Conservation (phyloP, 2,329 filamentous ascomycete genomes). For the Rachicladosporium sp. region DNA sequence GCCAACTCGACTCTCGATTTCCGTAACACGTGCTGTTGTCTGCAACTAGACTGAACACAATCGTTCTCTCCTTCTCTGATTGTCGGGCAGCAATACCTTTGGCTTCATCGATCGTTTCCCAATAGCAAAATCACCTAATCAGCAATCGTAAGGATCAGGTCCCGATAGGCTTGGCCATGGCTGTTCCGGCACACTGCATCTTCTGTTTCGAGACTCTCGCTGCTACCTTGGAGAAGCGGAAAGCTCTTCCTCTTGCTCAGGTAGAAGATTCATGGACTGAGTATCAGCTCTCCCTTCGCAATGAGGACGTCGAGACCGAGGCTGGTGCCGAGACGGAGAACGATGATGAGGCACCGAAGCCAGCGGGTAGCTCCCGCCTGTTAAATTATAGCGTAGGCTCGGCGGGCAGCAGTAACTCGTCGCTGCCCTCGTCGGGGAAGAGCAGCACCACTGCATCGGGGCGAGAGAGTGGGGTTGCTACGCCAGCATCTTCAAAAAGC, state of each 20-base stretch:
- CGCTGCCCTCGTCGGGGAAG: slow-evolving; percentile 13
- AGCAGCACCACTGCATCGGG: no score
- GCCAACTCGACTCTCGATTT: no score
- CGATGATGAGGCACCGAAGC: slow-evolving; percentile 14
- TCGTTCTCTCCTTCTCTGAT: no score
- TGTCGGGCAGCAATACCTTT: no score
- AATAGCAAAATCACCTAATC: no score
- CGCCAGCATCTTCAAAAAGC: slow-evolving; percentile 7
- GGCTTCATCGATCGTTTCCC: no score
- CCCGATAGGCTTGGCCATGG: slow-evolving; percentile 45
- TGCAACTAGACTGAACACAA: no score
- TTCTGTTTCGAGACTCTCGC: slow-evolving; percentile 84
- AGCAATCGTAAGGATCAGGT: no score
- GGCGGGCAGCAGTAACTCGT: slow-evolving; percentile 18
- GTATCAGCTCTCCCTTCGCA: slow-evolving; percentile 29
- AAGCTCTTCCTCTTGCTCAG: slow-evolving; percentile 53
- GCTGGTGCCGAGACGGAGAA: slow-evolving; percentile 11
- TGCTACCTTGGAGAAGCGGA: slow-evolving; percentile 59
- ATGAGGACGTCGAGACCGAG: slow-evolving; percentile 1
- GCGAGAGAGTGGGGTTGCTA: not conserved
- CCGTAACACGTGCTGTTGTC: no score
- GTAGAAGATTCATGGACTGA: slow-evolving; percentile 58
- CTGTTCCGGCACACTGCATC: slow-evolving; percentile 72
- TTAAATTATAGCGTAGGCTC: slow-evolving; percentile 16
- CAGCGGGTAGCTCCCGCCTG: slow-evolving; percentile 34